These are phyloP conservation scores for Pyrenophora graminea DNA, from an alignment of 2,329 filamentous ascomycete genomes.

Conservation along the genomic window DNA sequence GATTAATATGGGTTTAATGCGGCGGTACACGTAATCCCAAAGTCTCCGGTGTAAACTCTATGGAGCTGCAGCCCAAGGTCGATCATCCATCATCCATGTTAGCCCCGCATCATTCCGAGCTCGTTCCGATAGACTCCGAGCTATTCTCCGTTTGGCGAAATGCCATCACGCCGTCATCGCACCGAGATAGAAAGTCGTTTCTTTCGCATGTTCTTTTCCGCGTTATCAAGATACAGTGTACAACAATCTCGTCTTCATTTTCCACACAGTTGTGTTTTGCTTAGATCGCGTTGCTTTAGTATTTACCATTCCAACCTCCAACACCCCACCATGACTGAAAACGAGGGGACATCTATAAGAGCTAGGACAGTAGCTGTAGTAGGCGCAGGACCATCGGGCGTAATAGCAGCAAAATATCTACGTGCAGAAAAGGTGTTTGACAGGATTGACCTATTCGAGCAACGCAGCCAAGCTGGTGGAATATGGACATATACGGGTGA, in stretches of 20 bases:
- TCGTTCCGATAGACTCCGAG: constrained; percentile 21
- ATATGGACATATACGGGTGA: constrained; percentile 79
- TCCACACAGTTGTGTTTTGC: too few relatives aligned
- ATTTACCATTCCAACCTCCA: too few relatives aligned
- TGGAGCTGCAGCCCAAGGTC: neutral
- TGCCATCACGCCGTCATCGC: neutral
- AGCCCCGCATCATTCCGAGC: constrained; percentile 13
- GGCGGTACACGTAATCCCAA: neutral
- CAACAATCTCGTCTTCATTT: neutral
- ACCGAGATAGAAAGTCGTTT: too few relatives aligned
- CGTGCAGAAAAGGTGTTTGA: constrained; percentile 71
- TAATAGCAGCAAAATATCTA: constrained; percentile 78
- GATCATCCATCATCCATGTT: constrained; percentile 8
- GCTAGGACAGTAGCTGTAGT: constrained; percentile 73
- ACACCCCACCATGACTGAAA: constrained; percentile 10
- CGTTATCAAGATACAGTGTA: constrained; percentile 2
- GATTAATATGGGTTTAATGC: too few relatives aligned
- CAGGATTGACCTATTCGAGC: constrained; percentile 78
- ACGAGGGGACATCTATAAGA: constrained; percentile 27
- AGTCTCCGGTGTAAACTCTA: too few relatives aligned
- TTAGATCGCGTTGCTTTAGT: neutral
- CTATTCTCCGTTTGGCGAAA: constrained; percentile 8
- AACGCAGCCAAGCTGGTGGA: constrained; percentile 75
- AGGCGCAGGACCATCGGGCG: constrained; percentile 79
- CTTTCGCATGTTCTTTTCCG: neutral